Base-by-base conservation (phyloP, 306 rosid genomes). In the Geum urbanum region DNA sequence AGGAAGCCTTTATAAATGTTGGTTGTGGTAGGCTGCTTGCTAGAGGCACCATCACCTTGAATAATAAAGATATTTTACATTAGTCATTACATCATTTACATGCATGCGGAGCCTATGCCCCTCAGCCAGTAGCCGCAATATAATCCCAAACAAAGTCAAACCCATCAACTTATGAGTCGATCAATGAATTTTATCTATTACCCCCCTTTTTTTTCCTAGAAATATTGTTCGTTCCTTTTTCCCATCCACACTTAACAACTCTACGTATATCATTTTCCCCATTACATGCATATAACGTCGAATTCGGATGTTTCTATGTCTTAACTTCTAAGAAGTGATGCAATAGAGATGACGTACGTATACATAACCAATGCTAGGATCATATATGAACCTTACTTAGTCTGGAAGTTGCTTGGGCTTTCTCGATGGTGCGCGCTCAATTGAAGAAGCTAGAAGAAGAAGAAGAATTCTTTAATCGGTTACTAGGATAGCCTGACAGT, bases 1-100 rank as follows among this genome's bases (percentile, higher is more conserved):
- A n/a, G n/a, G n/a, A n/a, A n/a, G n/a, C n/a, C n/a, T 55, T 37
- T 67, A 66, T 67, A 66, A 66, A 46, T 48, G 72, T 74, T 63
- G 41, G 74, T 66, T 70, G 76, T 54, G 78, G 63, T 78, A 57
- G 85, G 85, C 37, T 8, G 13, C 73, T 54, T 40, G 63, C 63
- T 40, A 13, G 13, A 3, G 3, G 52, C 9, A 18, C 40, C 41
- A 66, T 15, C 60, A 55, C 69, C 9, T 59, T 66, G 70, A 3
- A 7, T 49, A 6, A 49, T 15, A 15, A 54, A 59, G 48, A 2
- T 24, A 40, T 20, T 18, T 58, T 47, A 67, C 50, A n/a, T 27
- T 27, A 27, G 32, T 27, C 32, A 27, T n/a, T n/a, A n/a, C n/a
- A n/a, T n/a, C n/a, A n/a, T n/a, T 27, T 27, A 27, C 32, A 27